A percentile compares a stretch with the other conserved stretches of the same genome.
These are phyloP conservation scores for Asterophora parasitica DNA, from an alignment of 768 basidiomycete species.

Conservation along the genomic window DNA sequence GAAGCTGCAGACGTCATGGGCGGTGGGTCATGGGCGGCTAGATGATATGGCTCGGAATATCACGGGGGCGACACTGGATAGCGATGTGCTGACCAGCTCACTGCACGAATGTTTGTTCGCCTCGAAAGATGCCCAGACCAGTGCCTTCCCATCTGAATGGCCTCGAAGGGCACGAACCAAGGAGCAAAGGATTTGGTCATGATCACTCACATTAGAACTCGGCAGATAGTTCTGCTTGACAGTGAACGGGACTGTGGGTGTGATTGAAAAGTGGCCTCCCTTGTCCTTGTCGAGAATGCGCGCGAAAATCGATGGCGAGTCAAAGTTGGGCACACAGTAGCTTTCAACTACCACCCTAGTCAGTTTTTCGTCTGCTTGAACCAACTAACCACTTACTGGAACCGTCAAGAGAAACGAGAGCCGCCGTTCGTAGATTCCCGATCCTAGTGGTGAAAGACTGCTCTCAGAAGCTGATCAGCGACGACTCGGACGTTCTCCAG, in stretches of 20 bases:
- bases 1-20: too few relatives aligned
- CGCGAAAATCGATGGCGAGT: constrained; percentile 90
- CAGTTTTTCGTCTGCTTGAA: background rate
- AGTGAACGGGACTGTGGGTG: constrained; percentile 61
- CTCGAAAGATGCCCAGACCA: too few relatives aligned
- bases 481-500: background rate
- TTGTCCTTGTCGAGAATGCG: constrained; percentile 85
- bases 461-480: background rate
- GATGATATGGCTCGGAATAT: too few relatives aligned
- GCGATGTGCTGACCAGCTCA: too few relatives aligned
- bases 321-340: constrained; percentile 91
- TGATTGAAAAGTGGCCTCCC: constrained; percentile 91
- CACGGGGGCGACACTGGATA: too few relatives aligned
- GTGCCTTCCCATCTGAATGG: too few relatives aligned
- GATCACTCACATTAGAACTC: constrained; percentile 68
- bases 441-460: constrained; percentile 43
- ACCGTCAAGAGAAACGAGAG: constrained; percentile 77
- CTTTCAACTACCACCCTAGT: constrained; percentile 60
- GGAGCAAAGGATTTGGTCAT: too few relatives aligned
- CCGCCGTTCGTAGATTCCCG: constrained; percentile 80
- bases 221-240: constrained; percentile 84
- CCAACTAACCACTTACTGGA: constrained; percentile 48
- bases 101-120: too few relatives aligned
- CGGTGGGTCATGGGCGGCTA: too few relatives aligned
- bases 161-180: too few relatives aligned